Conservation (phyloP, 176 grass and related monocot genomes). For the Hsuehochloa calcarea region DNA sequence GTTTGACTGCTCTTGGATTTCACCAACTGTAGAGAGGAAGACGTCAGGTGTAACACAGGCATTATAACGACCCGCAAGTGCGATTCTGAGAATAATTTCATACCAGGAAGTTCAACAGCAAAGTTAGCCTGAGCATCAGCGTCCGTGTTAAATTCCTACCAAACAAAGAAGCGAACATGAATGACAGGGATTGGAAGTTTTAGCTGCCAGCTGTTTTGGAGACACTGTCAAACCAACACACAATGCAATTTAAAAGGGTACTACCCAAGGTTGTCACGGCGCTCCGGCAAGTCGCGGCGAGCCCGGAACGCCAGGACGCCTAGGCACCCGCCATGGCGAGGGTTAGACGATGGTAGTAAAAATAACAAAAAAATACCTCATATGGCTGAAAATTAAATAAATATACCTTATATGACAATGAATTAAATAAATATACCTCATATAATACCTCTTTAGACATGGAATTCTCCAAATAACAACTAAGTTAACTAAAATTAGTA, state of each 20-base stretch:
- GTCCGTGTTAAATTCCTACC: constrained; percentile 31
- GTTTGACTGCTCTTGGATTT: constrained; percentile 46
- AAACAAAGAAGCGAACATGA: constrained; percentile 6
- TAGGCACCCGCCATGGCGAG: too few relatives aligned
- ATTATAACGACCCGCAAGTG: neutral
- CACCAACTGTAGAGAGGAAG: constrained; percentile 35
- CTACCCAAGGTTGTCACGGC: too few relatives aligned
- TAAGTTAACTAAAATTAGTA: too few relatives aligned
- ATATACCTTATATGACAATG: too few relatives aligned
- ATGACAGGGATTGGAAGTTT: neutral
- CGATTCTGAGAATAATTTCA: neutral
- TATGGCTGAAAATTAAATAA: too few relatives aligned
- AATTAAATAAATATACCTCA: too few relatives aligned
- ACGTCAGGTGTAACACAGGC: neutral
- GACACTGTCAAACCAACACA: neutral
- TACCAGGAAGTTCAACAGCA: constrained; percentile 47
- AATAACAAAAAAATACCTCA: too few relatives aligned
- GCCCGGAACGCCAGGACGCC: too few relatives aligned
- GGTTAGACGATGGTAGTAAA: too few relatives aligned
- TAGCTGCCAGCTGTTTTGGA: neutral
- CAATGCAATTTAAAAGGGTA: neutral
- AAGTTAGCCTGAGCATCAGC: constrained; percentile 48
- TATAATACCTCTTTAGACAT: too few relatives aligned
- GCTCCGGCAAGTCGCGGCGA: too few relatives aligned
- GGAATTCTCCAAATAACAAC: too few relatives aligned